Evolutionary conservation across 345 rosid genomes (phyloP), one percentile per base, ranked within the genome.

Genomic region (Moricandia moricandioides): DNA sequence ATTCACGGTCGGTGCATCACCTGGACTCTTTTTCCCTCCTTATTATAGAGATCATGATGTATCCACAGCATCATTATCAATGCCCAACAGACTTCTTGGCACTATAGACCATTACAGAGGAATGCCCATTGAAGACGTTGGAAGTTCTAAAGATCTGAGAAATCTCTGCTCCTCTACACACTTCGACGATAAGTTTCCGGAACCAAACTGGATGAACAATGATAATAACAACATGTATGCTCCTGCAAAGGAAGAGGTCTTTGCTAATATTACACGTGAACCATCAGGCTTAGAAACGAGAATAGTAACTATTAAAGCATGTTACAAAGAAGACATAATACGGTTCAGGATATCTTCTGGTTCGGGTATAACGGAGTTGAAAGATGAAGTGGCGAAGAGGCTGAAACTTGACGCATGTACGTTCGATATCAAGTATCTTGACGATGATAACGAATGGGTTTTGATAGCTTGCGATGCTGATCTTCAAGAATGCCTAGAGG

Each of bases 361-460:
- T 34, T 86, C 83, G 0, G 87, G 95, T 58, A 74, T 91, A 27
- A 31, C 79, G 75, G 91, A 91, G 61, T 37, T 93, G 78, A 87
- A 85, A 76, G 92, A 87, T 71, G 92, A 91, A 84, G 94, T 93
- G 58, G 93, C 90, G 5, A 91, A 84, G 85, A 88, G 97, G 84
- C 83, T 91, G 79, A 91, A 88, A 83, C 69, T 91, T 68, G 97
- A 91, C 57, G 83, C 85, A 45, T 91, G 91, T 62, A 82, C 89
- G 10, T 91, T 89, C n/a, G 97, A 91, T 70, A 82, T 91, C 63
- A 91, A 89, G 81, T 93, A 89, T 75, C 81, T 91, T 3, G 97
- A 93, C 40, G 98, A 93, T 26, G 98, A 93, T 83, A 85, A 75
- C 8, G 98, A 93, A 64, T 85, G 86, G 93, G 92, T 93, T 77